Percentiles rank a stretch among this genome's conserved stretches.
phyloP scores from a whole-genome alignment of 192 early-diverging fungal genomes.

The Linnemannia hyalina region DNA sequence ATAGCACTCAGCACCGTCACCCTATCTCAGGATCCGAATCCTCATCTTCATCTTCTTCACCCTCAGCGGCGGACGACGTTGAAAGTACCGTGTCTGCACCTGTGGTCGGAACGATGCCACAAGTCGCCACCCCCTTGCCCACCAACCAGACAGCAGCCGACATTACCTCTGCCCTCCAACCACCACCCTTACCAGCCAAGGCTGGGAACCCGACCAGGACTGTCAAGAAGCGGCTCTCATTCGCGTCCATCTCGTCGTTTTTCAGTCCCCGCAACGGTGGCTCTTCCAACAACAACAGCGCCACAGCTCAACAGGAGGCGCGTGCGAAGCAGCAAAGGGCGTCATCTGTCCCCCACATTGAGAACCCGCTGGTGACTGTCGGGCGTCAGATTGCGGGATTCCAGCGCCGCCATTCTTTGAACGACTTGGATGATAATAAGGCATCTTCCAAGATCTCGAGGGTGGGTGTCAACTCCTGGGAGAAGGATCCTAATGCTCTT shows the following conservation, averaged over 20 bases:
- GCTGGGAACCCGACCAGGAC: constrained; percentile 18
- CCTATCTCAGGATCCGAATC: background rate
- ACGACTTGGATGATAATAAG: constrained; percentile 28
- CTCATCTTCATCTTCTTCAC: background rate
- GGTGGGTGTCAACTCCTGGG: background rate
- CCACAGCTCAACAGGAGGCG: constrained; percentile 8
- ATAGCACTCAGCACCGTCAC: background rate
- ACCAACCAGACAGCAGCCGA: background rate
- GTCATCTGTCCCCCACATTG: constrained; percentile 42
- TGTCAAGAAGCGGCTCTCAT: constrained; percentile 49
- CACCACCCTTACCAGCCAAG: background rate
- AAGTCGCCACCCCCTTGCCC: background rate
- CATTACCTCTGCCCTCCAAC: background rate
- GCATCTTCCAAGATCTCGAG: background rate
- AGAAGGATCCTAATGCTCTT: background rate
- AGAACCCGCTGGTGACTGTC: constrained; percentile 31
- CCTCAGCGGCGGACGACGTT: background rate
- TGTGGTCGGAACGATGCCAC: background rate
- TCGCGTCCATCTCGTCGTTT: constrained; percentile 48
- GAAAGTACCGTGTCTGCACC: background rate
- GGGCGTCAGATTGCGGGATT: constrained; percentile 54
- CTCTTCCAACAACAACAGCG: background rate
- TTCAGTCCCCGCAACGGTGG: constrained; percentile 16
- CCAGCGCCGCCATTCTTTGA: constrained; percentile 45
- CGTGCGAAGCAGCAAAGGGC: constrained; percentile 39